phyloP scores from a whole-genome alignment of 2,329 filamentous ascomycete genomes.

The Penicillium rolfsii region DNA sequence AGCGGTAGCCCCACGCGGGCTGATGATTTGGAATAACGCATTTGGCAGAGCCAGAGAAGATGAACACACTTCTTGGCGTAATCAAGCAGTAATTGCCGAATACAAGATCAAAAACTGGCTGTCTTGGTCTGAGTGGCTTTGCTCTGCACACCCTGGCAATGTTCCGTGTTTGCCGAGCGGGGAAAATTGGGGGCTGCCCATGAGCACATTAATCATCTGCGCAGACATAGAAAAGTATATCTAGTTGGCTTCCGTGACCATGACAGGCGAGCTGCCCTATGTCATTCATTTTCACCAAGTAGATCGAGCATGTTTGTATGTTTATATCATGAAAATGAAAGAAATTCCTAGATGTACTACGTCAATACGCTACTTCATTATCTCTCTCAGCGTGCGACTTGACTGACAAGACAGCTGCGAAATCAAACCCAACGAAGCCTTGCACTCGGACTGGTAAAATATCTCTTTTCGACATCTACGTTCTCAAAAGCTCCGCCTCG shows the following conservation, averaged over 20 bases:
- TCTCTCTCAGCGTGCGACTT: no score
- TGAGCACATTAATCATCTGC: background rate
- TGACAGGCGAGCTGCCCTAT: background rate
- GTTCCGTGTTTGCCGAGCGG: background rate
- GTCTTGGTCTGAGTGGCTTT: no score
- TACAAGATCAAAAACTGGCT: background rate
- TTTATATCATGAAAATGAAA: background rate
- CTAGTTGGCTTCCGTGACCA: background rate
- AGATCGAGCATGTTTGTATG: background rate
- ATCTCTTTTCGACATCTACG: no score
- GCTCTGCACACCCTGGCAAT: background rate
- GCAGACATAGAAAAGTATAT: no score
- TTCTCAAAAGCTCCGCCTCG: no score
- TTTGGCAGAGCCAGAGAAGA: background rate
- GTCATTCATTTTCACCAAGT: background rate
- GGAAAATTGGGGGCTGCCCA: background rate
- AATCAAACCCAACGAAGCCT: background rate
- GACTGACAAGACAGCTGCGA: background rate
- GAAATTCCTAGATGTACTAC: no score
- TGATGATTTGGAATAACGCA: slow-evolving; percentile 1
- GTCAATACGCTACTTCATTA: background rate
- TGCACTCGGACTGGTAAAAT: no score
- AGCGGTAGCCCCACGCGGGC: background rate
- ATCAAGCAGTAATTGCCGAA: background rate
- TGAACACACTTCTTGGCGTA: background rate